Evolutionary conservation across 768 basidiomycete genomes (phyloP).

Genomic region (Baorangia bicolor): DNA sequence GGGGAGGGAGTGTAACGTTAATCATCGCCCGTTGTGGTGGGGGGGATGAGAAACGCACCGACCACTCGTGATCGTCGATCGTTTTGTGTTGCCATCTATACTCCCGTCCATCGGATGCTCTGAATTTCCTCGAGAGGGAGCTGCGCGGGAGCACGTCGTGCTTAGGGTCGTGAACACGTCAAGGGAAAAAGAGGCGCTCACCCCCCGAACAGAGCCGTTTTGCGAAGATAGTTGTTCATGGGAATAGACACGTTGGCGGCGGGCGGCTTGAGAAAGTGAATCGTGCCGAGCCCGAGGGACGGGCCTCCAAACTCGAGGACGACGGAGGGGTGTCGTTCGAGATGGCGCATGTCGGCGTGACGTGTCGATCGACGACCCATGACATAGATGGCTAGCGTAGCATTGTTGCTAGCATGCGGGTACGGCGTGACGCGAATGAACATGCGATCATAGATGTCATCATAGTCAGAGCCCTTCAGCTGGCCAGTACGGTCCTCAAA

Average conservation of each 20-base stretch:
- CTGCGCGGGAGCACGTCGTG: conserved; percentile 32
- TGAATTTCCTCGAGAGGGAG: conserved; percentile 67
- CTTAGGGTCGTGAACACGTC: not conserved
- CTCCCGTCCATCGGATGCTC: conserved; percentile 65
- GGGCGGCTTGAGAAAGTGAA: conserved; percentile 49
- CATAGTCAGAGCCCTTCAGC: conserved; percentile 59
- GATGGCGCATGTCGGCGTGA: conserved; percentile 52
- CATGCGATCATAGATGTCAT: conserved; percentile 75
- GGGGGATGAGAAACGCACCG: conserved; percentile 47
- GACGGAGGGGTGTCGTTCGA: conserved; percentile 52
- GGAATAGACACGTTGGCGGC: conserved; percentile 43
- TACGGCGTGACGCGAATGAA: conserved; percentile 61
- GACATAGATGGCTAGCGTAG: conserved; percentile 56
- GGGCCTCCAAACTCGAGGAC: conserved; percentile 56
- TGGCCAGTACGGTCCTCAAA: conserved; percentile 69
- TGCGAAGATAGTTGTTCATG: conserved; percentile 65
- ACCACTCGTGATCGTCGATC: conserved; percentile 67
- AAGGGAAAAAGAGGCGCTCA: conserved; percentile 33
- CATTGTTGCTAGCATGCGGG: conserved; percentile 37
- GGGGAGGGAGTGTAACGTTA: not conserved
- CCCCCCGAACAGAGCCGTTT: conserved; percentile 65
- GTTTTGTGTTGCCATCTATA: conserved; percentile 65
- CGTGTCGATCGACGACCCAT: conserved; percentile 66
- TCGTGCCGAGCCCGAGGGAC: conserved; percentile 56
- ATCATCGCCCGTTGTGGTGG: conserved; percentile 1